These are phyloP conservation scores for Tubosaeta sp. DNA, from an alignment of 768 basidiomycete species.

Conservation along the genomic window DNA sequence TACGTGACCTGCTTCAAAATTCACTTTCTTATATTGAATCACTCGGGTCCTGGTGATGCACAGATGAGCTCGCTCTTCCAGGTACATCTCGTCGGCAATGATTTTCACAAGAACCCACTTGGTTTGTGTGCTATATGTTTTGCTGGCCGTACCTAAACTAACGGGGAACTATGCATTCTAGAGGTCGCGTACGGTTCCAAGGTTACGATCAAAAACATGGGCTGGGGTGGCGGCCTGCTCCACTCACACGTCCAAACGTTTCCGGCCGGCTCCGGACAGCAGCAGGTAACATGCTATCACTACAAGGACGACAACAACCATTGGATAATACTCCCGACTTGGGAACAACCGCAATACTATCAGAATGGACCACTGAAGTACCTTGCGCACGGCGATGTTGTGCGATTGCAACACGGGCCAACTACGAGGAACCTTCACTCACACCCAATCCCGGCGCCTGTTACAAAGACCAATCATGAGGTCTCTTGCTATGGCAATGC, in stretches of 20 bases:
- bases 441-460: conserved; percentile 80
- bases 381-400: conserved; percentile 68
- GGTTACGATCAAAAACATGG: conserved; percentile 93
- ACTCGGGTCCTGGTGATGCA: conserved; percentile 93
- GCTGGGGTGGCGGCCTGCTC: conserved; percentile 93
- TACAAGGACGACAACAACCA: conserved; percentile 99
- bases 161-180: conserved; percentile 22
- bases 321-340: conserved; percentile 75
- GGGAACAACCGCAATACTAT: conserved; percentile 70
- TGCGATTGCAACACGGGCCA: conserved; percentile 77
- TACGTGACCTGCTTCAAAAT: conserved; percentile 95
- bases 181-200: conserved; percentile 90
- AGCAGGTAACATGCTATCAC: conserved; percentile 98
- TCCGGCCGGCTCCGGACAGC: conserved; percentile 87
- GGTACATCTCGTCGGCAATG: conserved; percentile 91
- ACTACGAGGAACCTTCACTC: conserved; percentile 93
- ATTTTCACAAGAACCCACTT: conserved; percentile 87
- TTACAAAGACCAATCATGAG: conserved; percentile 86
- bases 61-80: conserved; percentile 99
- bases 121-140: conserved; percentile 40
- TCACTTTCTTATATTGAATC: conserved; percentile 92
- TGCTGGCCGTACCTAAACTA: background rate
- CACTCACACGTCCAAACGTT: conserved; percentile 97
- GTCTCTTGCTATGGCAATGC: conserved; percentile 92
- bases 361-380: conserved; percentile 62